These are phyloP conservation scores for Arthrinium phaeospermum DNA, from an alignment of 2,329 filamentous ascomycete genomes.

Conservation along the genomic window DNA sequence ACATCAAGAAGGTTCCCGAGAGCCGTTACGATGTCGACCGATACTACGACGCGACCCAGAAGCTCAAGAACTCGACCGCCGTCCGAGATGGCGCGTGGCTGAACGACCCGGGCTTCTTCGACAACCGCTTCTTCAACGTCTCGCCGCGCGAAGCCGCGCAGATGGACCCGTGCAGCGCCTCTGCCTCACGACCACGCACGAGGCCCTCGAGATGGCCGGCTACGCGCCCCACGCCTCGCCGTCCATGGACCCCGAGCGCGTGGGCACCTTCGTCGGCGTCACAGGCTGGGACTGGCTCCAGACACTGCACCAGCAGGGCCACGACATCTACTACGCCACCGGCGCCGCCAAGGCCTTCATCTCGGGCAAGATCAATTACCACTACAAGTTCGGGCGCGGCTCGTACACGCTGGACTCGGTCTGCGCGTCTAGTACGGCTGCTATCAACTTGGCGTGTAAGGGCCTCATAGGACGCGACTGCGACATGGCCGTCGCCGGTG, in stretches of 20 bases:
- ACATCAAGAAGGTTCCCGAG: neutral
- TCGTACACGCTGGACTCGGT: conserved; percentile 77
- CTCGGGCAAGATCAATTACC: neutral
- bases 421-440: conserved; percentile 75
- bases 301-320: neutral
- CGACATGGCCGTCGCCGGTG: conserved; percentile 70
- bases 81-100: neutral
- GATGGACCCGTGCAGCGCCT: conserved; percentile 7
- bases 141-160: neutral
- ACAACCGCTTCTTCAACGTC: neutral
- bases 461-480: conserved; percentile 67
- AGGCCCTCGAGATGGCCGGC: neutral
- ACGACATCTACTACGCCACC: neutral
- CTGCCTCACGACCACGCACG: neutral
- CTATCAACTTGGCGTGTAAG: conserved; percentile 66
- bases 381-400: conserved; percentile 61
- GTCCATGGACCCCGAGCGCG: neutral
- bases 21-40: neutral
- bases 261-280: neutral
- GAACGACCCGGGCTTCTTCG: neutral
- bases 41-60: neutral
- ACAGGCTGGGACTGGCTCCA: neutral
- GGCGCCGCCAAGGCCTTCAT: neutral
- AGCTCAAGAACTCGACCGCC: neutral
- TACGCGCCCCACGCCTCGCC: neutral